Evolutionary conservation across 2,329 filamentous ascomycete genomes (phyloP), one percentile per base, ranked within the genome.

Genomic region (Aureobasidium leucospermi): DNA sequence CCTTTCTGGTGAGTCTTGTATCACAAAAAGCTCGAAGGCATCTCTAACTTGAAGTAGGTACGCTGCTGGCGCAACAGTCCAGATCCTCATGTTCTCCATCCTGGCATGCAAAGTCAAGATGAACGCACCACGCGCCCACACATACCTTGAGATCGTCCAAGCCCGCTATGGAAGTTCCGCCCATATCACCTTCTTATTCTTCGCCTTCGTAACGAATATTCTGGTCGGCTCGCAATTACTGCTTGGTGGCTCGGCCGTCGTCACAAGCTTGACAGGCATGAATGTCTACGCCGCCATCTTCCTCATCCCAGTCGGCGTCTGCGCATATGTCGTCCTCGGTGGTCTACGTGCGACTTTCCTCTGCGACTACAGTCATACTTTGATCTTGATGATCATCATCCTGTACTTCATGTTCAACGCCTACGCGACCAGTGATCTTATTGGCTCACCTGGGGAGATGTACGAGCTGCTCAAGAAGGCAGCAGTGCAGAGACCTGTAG

Each of bases 361-460:
- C 29, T 68, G 66, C 36, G 71, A 73, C 49, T 73, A 72, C 60
- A 71, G 71, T 29, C 74, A 77, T 63, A 75, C 73, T 1, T 59
- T 74, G 56, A 71, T 76, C 39, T 63, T 76, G 15, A 74, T 77
- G 68, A 72, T 76, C 59, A 73, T 74, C 58, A 76, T 77, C 19
- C 68, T 76, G n/a, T 72, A 74, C 62, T 77, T 77, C 64, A 73
- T 73, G 66, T 76, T 76, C 68, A 66, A 72, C 32, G 69, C 72
- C 10, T 77, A 76, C 55, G 71, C 73, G 4, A 71, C 71, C 10
- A 74, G 67, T 60, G 67, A 69, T 2, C 62, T 73, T 29, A 73
- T 76, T 8, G 75, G 75, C 4, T 74, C 71, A 1, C 73, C 73
- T 0, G 66, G 67, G 11, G 68, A 64, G 6, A 72, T 76, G 67